Evolutionary conservation across 2,329 filamentous ascomycete genomes (phyloP), one percentile per base, ranked within the genome.

Genomic region (Leptosphaerulina australis): DNA sequence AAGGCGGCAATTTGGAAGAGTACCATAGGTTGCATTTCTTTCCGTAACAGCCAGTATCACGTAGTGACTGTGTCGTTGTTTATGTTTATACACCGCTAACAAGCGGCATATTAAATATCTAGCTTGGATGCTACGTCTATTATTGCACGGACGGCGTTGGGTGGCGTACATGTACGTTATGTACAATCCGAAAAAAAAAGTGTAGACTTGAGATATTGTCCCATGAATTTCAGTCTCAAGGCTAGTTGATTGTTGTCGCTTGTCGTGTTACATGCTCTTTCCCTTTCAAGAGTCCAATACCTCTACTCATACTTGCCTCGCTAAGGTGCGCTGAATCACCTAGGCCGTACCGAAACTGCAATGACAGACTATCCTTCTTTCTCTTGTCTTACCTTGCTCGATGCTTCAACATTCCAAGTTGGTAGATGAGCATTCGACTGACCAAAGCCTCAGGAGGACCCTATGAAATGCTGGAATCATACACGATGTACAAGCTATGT

Each of bases 41-140:
- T 33, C 28, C 21, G 8, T 34, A 46, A 30, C n/a, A 36, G 41
- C 31, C 41, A 47, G 40, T 40, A 25, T 18, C 43, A 46, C 43
- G 26, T 26, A 14, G 43, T 46, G 43, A 20, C 30, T 25, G 31
- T 45, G 25, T 26, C 34, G 22, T 21, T 45, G 34, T 47, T 44
- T 30, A 15, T 45, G 34, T 47, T 44, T 30, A 58, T 58, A 44
- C 39, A 49, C 44, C 37, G 55, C 55, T 58, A 44, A 38, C 47
- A 51, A 58, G 55, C 55, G 38, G 51, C 48, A 55, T 55, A 58
- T 20, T 29, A 52, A 58, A 21, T 40, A 58, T 44, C 45, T 40
- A 37, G 33, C 33, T 20, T 50, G 21, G 31, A 24, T 33, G 37
- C 38, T 50, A 33, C 46, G 33, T 44, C 20, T 48, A 29, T 5